Conservation (phyloP, 1,139 yeast species). For the Blastobotrys indianensis region DNA sequence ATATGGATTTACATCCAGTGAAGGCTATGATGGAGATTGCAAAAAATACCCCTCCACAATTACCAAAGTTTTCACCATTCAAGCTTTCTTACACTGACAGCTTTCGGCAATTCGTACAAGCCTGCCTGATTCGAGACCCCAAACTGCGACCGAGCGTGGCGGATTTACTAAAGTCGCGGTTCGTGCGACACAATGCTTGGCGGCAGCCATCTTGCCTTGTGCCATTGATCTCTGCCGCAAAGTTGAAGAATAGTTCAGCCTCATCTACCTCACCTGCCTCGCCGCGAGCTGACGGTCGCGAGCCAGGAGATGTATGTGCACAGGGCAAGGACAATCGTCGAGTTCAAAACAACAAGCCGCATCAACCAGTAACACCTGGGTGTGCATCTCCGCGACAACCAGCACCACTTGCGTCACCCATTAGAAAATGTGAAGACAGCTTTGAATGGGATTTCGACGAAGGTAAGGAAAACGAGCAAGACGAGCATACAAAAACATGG, state of each 20-base stretch:
- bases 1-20: conserved; percentile 54
- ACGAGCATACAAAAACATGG: conserved; percentile 8
- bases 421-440: not conserved
- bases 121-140: conserved; percentile 58
- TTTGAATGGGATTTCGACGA: conserved; percentile 13
- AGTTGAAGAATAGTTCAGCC: not conserved
- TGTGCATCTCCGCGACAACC: not conserved
- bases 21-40: conserved; percentile 71
- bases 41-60: conserved; percentile 56
- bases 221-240: conserved; percentile 7
- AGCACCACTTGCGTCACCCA: not conserved
- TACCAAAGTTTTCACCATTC: conserved; percentile 31
- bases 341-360: not conserved
- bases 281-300: not conserved
- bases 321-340: too few relatives aligned
- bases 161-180: conserved; percentile 18
- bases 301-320: too few relatives aligned
- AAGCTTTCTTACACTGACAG: conserved; percentile 39
- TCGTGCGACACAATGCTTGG: conserved; percentile 5
- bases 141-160: conserved; percentile 35
- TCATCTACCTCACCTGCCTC: not conserved
- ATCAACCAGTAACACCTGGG: not conserved
- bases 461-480: conserved; percentile 5
- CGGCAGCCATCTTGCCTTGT: conserved; percentile 3
- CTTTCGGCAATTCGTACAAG: conserved; percentile 53